These are phyloP conservation scores for Penicillium salamii DNA, from an alignment of 495 filamentous ascomycete species.

Conservation along the genomic window DNA sequence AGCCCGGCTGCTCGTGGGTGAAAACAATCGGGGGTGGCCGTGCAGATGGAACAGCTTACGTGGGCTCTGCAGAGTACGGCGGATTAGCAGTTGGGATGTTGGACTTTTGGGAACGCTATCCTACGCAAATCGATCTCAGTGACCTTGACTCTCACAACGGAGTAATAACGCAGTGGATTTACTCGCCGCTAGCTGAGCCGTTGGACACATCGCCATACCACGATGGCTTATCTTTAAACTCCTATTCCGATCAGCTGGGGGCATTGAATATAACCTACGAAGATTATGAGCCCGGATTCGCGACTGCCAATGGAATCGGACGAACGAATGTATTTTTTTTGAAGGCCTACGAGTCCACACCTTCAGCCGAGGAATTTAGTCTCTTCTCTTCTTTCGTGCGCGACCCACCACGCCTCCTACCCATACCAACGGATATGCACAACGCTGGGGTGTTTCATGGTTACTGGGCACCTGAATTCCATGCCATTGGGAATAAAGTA, in stretches of 20 bases:
- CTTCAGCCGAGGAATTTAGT: constrained; percentile 29
- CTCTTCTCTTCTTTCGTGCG: constrained; percentile 29
- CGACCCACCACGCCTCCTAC: constrained; percentile 35
- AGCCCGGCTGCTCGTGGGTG: constrained; percentile 45
- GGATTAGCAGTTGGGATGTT: constrained; percentile 46
- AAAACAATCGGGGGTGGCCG: constrained; percentile 46
- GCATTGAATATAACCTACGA: constrained; percentile 55
- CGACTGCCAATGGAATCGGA: constrained; percentile 46
- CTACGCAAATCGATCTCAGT: constrained; percentile 42
- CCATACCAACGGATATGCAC: constrained; percentile 37
- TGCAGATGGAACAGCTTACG: constrained; percentile 42
- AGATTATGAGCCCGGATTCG: constrained; percentile 47
- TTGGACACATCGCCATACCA: constrained; percentile 50
- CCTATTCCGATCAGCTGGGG: constrained; percentile 45
- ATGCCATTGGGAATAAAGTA: not conserved
- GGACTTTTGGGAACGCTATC: constrained; percentile 53
- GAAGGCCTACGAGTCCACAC: constrained; percentile 38
- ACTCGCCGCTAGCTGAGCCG: constrained; percentile 44
- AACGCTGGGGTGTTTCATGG: constrained; percentile 37
- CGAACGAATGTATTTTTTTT: constrained; percentile 46
- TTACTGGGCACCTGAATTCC: constrained; percentile 37
- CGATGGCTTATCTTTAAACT: constrained; percentile 45
- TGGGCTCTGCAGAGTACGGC: constrained; percentile 43
- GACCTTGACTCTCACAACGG: constrained; percentile 34
- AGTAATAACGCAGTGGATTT: constrained; percentile 48